phyloP scores from a whole-genome alignment of 163 green algal species.

The Scenedesmus sp. region DNA sequence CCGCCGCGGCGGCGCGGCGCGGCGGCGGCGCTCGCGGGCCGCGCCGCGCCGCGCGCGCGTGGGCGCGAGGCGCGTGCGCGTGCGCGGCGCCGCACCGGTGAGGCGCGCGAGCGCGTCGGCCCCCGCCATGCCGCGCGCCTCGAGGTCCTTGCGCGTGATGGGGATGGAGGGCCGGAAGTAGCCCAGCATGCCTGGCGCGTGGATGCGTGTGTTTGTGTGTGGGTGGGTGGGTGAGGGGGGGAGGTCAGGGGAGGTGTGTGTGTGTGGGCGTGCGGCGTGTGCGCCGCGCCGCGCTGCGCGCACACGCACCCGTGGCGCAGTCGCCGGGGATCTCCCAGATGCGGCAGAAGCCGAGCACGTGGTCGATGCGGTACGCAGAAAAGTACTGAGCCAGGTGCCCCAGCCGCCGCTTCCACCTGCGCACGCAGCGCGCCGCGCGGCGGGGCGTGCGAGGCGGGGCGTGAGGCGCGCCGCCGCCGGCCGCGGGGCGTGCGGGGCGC shows the following conservation, averaged over 20 bases:
- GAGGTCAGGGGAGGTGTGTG: background rate
- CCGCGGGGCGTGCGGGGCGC: too few relatives aligned
- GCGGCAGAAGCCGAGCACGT: constrained; percentile 94
- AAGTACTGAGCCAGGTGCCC: constrained; percentile 91
- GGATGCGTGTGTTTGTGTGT: background rate
- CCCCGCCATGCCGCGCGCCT: constrained; percentile 73
- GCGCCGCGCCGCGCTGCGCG: background rate
- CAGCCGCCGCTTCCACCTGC: constrained; percentile 70
- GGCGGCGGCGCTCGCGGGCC: background rate
- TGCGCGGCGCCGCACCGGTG: constrained; percentile 8
- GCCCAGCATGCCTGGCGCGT: constrained; percentile 74
- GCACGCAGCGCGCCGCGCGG: background rate
- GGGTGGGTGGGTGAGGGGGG: background rate
- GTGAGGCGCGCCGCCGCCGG: too few relatives aligned
- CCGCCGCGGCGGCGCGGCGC: background rate
- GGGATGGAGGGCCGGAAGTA: constrained; percentile 89
- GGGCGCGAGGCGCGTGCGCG: background rate
- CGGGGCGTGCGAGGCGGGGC: too few relatives aligned
- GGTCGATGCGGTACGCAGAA: constrained; percentile 91
- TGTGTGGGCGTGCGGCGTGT: background rate
- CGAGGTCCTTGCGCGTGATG: constrained; percentile 81
- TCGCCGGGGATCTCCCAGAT: constrained; percentile 94
- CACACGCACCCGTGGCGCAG: constrained; percentile 61
- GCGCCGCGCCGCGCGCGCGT: too few relatives aligned
- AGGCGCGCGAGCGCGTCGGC: constrained; percentile 55